Percentiles rank a stretch among this genome's conserved stretches.
Evolutionary conservation across 371 early-diverging fungal species (phyloP).

Genomic region (Vairimorpha necatrix): DNA sequence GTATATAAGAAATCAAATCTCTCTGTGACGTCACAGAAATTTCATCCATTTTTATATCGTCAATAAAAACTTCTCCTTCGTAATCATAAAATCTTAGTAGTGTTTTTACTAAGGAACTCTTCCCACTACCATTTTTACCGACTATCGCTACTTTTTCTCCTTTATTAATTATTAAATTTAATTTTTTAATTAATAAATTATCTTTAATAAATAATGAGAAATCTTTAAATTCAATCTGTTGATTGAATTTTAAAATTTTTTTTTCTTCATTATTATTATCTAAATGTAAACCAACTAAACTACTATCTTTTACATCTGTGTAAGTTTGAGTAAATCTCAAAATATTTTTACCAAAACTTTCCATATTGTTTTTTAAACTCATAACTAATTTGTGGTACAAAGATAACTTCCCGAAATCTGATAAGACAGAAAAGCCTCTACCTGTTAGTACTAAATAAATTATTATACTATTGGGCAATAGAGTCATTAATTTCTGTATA

Average conservation of each 20-base stretch:
- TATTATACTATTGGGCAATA: constrained; percentile 27
- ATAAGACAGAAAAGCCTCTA: neutral
- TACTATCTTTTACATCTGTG: constrained; percentile 3
- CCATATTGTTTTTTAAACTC: neutral
- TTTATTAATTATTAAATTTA: constrained; percentile 59
- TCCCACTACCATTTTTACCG: constrained; percentile 68
- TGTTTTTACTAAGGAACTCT: constrained; percentile 67
- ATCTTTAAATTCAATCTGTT: constrained; percentile 14
- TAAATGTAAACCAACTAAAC: neutral
- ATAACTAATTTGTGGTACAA: neutral
- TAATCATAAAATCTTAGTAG: constrained; percentile 62
- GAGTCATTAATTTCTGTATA: neutral
- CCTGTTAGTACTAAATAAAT: constrained; percentile 17
- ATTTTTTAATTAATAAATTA: neutral
- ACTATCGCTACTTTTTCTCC: constrained; percentile 67
- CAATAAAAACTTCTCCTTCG: constrained; percentile 43
- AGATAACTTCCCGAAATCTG: neutral
- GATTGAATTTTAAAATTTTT: neutral
- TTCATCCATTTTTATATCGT: constrained; percentile 32
- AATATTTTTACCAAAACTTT: neutral
- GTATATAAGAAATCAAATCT: constrained; percentile 47
- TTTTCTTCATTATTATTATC: constrained; percentile 11
- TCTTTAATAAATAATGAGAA: constrained; percentile 1
- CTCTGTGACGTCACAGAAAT: constrained; percentile 28
- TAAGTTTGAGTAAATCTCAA: constrained; percentile 15